Base-by-base conservation (phyloP, 106 monocot genomes). In the Dioscorea dumetorum region DNA sequence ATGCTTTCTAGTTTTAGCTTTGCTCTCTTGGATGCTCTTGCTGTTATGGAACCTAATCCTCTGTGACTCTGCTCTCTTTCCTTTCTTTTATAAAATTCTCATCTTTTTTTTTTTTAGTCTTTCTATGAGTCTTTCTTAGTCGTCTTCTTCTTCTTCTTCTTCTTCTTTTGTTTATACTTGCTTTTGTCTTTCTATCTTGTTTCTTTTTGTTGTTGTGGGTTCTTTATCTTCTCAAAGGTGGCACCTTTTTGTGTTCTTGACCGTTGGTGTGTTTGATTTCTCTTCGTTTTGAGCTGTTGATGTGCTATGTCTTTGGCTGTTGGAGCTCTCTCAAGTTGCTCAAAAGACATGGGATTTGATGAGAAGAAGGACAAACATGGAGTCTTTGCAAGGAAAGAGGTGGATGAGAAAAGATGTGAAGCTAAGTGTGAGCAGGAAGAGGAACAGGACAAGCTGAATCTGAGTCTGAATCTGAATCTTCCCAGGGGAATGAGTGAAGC, bases 231-330 rank as follows among this genome's bases (percentile, higher is more conserved):
- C 13, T 62, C 15, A 15, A 16, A 13, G 28, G 15, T n/a, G 17
- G 17, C 4, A 31, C 31, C 16, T 33, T 32, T 64, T 20, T 20
- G 15, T 64, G 34, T 64, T 35, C 16, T 20, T 48, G 63, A 64
- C 63, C 63, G 63, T 64, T 64, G 63, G 48, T 41, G 63, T 34
- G 63, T 41, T n/a, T 34, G 33, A 14, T 56, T 56, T 33, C 4
- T 21, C 63, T 22, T 19, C 9, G 8, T 70, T 32, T 34, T 10
- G n/a, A 34, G 20, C n/a, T 32, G 35, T n/a, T 13, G 15, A 21
- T 61, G 70, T 50, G 67, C 57, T 14, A 88, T 88, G 88, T 81
- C 84, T 48, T 57, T 81, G 41, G 81, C 76, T 67, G 65, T 79
- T 33, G 84, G 74, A 76, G 62, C 76, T 84, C 67, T 66, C 60